Base-by-base conservation (phyloP, 2,329 filamentous ascomycete genomes). In the Ophiostoma novo-ulmi region DNA sequence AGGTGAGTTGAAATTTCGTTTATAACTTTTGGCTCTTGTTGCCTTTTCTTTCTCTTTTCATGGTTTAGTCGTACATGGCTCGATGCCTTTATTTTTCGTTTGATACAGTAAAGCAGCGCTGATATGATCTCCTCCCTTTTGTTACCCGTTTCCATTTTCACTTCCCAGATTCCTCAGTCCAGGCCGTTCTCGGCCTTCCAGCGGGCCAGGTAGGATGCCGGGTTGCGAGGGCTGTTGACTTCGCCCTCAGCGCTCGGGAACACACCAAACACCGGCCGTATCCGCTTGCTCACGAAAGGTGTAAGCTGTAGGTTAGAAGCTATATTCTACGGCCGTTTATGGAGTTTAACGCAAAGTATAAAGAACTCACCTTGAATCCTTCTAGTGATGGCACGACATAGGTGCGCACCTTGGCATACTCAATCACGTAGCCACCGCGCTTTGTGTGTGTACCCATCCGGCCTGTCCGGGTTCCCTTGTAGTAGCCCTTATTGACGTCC, bases 381-480 rank as follows among this genome's bases (percentile, higher is more conserved):
- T 85, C 84, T 72, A 96, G 79, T 66, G 85, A 84, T 55, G 88
- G 80, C 75, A 92, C 92, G 70, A 91, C 90, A 79, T 93, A 99
- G 70, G 94, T 97, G 80, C 94, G 89, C 77, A 98, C 92, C 82
- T 96, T 97, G 70, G 84, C 81, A 85, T 87, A 97, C 75, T 98
- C 91, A 75, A 98, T 89, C 66, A 88, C 80, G 80, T 95, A 99
- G 68, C 89, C 89, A 80, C 94, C 95, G 78, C 88, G 87, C 79
- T 91, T 91, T 70, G 91, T 94, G 81, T 96, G 92, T 17, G 84
- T 82, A 79, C 95, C 95, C 88, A 96, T 93, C 61, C 91, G 88
- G 1, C 95, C 95, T 0, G 93, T 90, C 66, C 94, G 86, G 76
- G 91, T 97, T 78, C 95, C 95, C 85, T 98, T 98, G 88, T 99